Evolutionary conservation across 2,329 filamentous ascomycete species (phyloP), one percentile per base, ranked within the genome.

Genomic region (Fusarium armeniacum): DNA sequence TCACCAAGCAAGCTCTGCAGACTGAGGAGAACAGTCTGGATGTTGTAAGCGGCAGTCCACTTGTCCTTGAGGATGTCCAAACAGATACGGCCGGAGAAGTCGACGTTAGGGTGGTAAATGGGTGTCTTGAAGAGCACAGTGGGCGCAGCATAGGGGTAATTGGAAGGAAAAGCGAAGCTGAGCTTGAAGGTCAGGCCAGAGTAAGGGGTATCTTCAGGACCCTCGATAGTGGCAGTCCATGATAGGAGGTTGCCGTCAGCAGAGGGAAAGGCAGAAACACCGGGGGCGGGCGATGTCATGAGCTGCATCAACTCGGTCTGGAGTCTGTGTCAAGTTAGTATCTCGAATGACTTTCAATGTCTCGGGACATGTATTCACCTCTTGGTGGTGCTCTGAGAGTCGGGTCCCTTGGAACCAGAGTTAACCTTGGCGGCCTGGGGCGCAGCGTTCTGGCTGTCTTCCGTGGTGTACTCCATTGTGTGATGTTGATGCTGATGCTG

Each of bases 41-140:
- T 94, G 78, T 98, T 98, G 86, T 98, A 97, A 44, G 97, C 94
- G 20, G 96, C 94, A 63, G 94, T 97, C 96, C 96, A 99, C 84
- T 98, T 98, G 81, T 98, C 96, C 86, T 98, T 98, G 71, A 99
- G 86, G 73, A 99, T 99, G 78, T 99, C 97, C 65, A 99, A 86
- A 80, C 96, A 99, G 81, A 99, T 99, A 59, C 96, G 89, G 41
- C 96, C 96, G 5, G 92, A 94, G 83, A 99, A 98, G 83, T 99
- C 96, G 74, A 99, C 93, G 76, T 99, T 99, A 56, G 96, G 96
- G 81, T 99, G 96, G 85, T 98, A 99, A 82, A 99, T 98, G 38
- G 96, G 96, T 9, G 97, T 99, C 85, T 94, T 97, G 89, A 98
- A 99, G 63, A 97, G 87, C 20, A 99, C 96, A 4, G 91, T 93